phyloP scores from a whole-genome alignment of 345 rosid species.

The Linum trigynum region DNA sequence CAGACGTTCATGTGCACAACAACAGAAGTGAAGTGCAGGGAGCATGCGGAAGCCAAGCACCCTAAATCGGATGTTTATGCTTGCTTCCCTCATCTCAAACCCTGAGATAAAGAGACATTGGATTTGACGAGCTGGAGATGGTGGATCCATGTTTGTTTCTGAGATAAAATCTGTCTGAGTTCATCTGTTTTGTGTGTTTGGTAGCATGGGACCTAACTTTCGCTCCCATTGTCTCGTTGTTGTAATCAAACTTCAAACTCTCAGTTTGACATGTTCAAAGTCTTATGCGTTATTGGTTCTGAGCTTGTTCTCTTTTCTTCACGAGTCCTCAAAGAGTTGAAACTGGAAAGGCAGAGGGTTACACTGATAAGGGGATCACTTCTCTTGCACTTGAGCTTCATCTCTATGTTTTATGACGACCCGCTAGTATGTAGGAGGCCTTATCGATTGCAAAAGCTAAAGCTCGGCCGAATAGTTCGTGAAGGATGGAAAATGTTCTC shows the following conservation, averaged over 20 bases:
- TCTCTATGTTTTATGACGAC: too few species aligned
- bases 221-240: not conserved
- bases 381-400: too few species aligned
- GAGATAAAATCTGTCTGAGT: not conserved
- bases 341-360: too few species aligned
- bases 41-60: constrained; percentile 19
- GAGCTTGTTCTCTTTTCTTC: not conserved
- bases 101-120: not conserved
- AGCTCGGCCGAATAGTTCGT: too few species aligned
- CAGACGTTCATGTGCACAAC: constrained; percentile 25
- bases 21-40: constrained; percentile 23
- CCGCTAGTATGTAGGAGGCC: too few species aligned
- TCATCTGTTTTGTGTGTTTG: not conserved
- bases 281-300: not conserved
- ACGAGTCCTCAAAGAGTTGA: too few species aligned
- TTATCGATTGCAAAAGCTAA: too few species aligned
- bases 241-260: not conserved
- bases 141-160: not conserved
- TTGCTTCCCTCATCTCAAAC: constrained; percentile 20
- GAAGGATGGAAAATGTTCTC: too few species aligned
- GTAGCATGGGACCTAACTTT: not conserved
- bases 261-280: not conserved
- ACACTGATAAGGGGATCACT: too few species aligned
- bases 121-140: not conserved
- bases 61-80: constrained; percentile 15